Percentiles rank a stretch among this genome's conserved stretches.
phyloP scores from a whole-genome alignment of 106 monocot genomes.

The Ottelia alismoides region DNA sequence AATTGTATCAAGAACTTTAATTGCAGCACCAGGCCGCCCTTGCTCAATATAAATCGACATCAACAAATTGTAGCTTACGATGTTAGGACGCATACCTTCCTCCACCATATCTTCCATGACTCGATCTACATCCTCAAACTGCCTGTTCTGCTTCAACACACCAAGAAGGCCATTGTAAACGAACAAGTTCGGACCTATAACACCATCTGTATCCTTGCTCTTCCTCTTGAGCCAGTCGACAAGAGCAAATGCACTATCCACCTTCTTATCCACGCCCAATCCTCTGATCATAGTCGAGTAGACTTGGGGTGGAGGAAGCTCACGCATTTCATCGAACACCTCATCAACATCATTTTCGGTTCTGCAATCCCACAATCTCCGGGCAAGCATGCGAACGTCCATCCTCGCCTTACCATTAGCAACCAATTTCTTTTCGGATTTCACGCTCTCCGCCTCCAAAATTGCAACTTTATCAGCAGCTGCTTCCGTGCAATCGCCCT shows the following conservation, averaged over 20 bases:
- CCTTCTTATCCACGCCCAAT: conserved; percentile 45
- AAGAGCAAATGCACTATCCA: conserved; percentile 74
- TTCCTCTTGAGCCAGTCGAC: conserved; percentile 76
- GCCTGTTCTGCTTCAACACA: conserved; percentile 40
- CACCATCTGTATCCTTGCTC: conserved; percentile 1
- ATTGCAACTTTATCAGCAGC: no score
- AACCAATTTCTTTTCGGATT: no score
- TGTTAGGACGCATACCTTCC: conserved; percentile 43
- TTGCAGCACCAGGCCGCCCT: conserved; percentile 31
- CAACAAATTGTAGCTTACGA: conserved; percentile 78
- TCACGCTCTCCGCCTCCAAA: no score
- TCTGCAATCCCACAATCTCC: conserved; percentile 29
- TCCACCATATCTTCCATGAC: conserved; percentile 68
- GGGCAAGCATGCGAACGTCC: conserved; percentile 52
- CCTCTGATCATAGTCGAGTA: conserved; percentile 70
- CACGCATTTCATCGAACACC: conserved; percentile 25
- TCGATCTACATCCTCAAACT: conserved; percentile 27
- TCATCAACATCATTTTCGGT: conserved; percentile 58
- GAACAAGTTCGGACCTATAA: conserved; percentile 30
- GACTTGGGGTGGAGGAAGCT: conserved; percentile 56
- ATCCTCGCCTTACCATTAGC: no score
- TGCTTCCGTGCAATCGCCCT: no score
- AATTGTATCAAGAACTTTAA: conserved; percentile 31
- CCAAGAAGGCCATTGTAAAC: conserved; percentile 78
- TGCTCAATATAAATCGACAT: conserved; percentile 74